These are phyloP conservation scores for Fusarium neocosmosporiellum DNA, from an alignment of 2,329 filamentous ascomycete species.

Conservation along the genomic window DNA sequence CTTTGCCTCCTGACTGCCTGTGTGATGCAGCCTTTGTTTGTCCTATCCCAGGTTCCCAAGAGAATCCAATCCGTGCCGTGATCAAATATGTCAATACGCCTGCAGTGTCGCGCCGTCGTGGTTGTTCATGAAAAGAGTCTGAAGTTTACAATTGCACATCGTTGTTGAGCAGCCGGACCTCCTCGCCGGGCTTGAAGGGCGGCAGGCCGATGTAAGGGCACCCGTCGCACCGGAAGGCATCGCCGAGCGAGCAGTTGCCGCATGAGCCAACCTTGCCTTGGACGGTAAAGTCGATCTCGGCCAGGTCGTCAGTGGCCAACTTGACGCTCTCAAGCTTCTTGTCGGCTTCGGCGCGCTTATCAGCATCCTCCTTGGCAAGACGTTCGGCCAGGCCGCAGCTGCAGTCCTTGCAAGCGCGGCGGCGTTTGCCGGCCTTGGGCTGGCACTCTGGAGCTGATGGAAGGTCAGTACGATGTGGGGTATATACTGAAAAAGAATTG, in stretches of 20 bases:
- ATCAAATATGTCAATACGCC: constrained; percentile 40
- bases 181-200: constrained; percentile 96
- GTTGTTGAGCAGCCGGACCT: constrained; percentile 88
- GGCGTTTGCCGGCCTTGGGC: constrained; percentile 87
- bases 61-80: constrained; percentile 33
- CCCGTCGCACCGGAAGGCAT: constrained; percentile 82
- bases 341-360: constrained; percentile 74
- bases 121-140: constrained; percentile 20
- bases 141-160: constrained; percentile 78
- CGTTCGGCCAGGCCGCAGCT: constrained; percentile 91
- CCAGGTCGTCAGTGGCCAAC: constrained; percentile 79
- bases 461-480: constrained; percentile 15
- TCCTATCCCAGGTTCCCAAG: constrained; percentile 31
- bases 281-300: constrained; percentile 96
- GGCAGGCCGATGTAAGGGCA: constrained; percentile 90
- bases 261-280: constrained; percentile 96
- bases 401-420: constrained; percentile 97
- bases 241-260: constrained; percentile 92
- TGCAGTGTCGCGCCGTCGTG: constrained; percentile 33
- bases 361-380: constrained; percentile 85
- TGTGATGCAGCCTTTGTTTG: constrained; percentile 29
- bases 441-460: constrained; percentile 80
- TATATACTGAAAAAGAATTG: neutral
- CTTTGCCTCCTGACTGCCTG: constrained; percentile 29
- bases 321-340: constrained; percentile 76